Conservation (phyloP, 148 eudicot species). For the Amaranthus hypochondriacus region DNA sequence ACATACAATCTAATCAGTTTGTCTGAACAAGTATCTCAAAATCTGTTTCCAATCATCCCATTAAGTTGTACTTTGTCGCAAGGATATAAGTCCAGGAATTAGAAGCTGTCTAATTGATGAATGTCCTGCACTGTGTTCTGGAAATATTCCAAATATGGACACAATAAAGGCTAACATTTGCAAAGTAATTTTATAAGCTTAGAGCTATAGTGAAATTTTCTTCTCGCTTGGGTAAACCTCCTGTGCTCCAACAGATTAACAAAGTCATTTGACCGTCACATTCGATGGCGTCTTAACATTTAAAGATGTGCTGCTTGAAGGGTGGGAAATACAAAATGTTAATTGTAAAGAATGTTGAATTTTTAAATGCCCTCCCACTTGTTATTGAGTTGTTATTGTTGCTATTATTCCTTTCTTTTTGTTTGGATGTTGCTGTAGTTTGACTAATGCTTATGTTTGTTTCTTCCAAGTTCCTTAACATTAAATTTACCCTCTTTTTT, state of each 20-base stretch:
- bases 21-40: neutral
- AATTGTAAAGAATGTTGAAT: neutral
- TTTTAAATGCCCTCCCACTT: neutral
- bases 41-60: neutral
- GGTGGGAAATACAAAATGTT: neutral
- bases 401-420: neutral
- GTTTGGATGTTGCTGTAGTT: neutral
- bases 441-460: neutral
- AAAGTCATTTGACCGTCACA: neutral
- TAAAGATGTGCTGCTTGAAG: constrained; percentile 2
- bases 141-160: neutral
- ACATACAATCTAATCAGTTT: neutral
- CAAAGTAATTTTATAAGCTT: neutral
- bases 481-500: neutral
- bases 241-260: neutral
- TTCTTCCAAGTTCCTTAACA: neutral
- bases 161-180: neutral
- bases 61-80: neutral
- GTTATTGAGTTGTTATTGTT: neutral
- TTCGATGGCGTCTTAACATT: neutral
- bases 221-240: neutral
- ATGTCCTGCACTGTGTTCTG: no score
- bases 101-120: neutral
- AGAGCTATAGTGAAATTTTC: neutral
- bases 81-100: neutral